These are phyloP conservation scores for Phytophthora capsici DNA, from an alignment of 352 stramenopile species.

Conservation along the genomic window DNA sequence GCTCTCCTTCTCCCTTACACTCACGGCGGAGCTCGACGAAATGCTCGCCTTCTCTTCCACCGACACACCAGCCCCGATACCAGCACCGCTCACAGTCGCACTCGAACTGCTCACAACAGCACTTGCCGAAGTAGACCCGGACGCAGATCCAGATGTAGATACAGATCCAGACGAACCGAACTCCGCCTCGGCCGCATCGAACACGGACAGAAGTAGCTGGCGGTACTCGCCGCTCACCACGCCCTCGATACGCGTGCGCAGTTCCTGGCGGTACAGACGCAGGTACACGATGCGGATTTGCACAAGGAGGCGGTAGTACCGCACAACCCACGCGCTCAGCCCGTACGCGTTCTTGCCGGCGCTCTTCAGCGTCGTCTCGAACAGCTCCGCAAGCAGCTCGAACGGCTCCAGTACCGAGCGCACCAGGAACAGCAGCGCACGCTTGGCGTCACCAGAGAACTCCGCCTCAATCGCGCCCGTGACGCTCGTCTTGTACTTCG, in stretches of 20 bases:
- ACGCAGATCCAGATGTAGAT: not conserved
- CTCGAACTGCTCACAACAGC: slow-evolving; percentile 10
- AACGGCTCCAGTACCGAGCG: slow-evolving; percentile 40
- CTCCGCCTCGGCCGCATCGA: slow-evolving; percentile 32
- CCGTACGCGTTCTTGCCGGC: slow-evolving; percentile 34
- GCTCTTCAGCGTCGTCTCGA: slow-evolving; percentile 51
- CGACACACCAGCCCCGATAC: slow-evolving; percentile 3
- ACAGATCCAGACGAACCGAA: not conserved
- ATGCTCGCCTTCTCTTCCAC: slow-evolving; percentile 26
- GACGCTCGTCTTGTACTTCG: slow-evolving; percentile 62
- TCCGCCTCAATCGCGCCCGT: slow-evolving; percentile 57
- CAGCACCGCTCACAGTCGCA: slow-evolving; percentile 6
- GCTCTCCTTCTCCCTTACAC: slow-evolving; percentile 1
- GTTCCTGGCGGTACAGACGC: slow-evolving; percentile 54
- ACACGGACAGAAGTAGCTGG: slow-evolving; percentile 25
- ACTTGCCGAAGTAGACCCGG: not conserved
- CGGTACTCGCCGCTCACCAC: slow-evolving; percentile 36
- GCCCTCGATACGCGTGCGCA: slow-evolving; percentile 33
- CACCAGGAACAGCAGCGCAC: slow-evolving; percentile 45
- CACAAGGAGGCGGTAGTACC: slow-evolving; percentile 45
- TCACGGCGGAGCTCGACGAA: slow-evolving; percentile 2
- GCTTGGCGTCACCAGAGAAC: slow-evolving; percentile 49
- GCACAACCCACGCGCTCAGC: slow-evolving; percentile 33
- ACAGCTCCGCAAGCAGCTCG: slow-evolving; percentile 40
- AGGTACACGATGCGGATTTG: slow-evolving; percentile 53